Conservation (phyloP, 495 filamentous ascomycete genomes). For the Parachaetomium inaequale region DNA sequence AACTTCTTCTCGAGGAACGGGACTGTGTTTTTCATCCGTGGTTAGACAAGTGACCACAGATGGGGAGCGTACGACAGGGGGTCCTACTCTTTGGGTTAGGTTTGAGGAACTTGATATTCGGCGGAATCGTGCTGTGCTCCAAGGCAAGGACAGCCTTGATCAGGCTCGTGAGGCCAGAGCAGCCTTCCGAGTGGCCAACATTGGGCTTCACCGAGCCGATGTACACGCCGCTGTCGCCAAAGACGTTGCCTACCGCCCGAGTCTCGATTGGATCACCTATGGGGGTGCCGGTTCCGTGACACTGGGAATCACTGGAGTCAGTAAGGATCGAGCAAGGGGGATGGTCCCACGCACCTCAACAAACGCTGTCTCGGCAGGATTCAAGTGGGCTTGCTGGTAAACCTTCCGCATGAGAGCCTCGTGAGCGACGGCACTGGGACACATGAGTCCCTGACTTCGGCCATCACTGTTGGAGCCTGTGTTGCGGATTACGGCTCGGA, state of each 20-base stretch:
- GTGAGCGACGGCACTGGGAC: constrained; percentile 47
- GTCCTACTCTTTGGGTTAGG: neutral
- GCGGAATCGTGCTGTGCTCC: neutral
- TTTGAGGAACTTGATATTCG: neutral
- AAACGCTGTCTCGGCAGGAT: constrained; percentile 14
- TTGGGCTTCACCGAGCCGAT: constrained; percentile 7
- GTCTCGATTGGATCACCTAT: constrained; percentile 46
- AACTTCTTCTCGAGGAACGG: constrained; percentile 20
- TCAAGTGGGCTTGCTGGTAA: constrained; percentile 30
- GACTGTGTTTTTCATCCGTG: neutral
- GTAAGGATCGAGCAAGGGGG: neutral
- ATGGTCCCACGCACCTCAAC: constrained; percentile 4
- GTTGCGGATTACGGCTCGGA: constrained; percentile 1
- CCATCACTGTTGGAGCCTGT: constrained; percentile 2
- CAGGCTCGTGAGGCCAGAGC: neutral
- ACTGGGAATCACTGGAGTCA: neutral
- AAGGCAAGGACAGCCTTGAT: constrained; percentile 2
- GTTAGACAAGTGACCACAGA: neutral
- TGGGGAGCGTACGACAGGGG: neutral
- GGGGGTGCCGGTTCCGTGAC: neutral
- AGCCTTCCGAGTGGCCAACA: neutral
- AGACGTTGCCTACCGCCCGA: constrained; percentile 26
- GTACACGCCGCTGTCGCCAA: neutral
- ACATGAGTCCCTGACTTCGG: neutral
- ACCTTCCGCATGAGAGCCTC: constrained; percentile 43